Evolutionary conservation across 2,329 filamentous ascomycete genomes (phyloP).

Genomic region (Venturia aucupariae): DNA sequence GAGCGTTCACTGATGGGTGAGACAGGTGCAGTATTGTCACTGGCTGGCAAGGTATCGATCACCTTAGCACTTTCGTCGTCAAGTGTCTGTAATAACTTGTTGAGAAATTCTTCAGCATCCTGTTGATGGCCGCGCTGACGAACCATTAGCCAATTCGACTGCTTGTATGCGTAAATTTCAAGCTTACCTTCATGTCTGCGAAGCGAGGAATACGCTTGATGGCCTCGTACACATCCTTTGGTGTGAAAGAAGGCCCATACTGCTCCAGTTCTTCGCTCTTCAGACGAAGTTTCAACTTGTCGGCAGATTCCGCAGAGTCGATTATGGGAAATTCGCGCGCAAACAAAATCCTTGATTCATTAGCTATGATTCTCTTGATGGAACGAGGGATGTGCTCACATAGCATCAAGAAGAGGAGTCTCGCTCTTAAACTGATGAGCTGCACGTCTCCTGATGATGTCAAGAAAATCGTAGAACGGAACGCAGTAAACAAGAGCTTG

Average conservation of each 20-base stretch:
- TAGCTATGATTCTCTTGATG: slow-evolving; percentile 16
- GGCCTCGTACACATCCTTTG: slow-evolving; percentile 91
- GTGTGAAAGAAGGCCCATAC: slow-evolving; percentile 83
- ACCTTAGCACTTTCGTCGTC: slow-evolving; percentile 84
- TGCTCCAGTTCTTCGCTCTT: slow-evolving; percentile 80
- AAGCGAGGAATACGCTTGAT: slow-evolving; percentile 82
- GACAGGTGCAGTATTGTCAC: slow-evolving; percentile 23
- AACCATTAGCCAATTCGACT: slow-evolving; percentile 16
- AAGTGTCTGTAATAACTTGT: slow-evolving; percentile 82
- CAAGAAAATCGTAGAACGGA: slow-evolving; percentile 90
- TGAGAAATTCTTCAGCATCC: slow-evolving; percentile 94
- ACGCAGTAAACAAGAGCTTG: slow-evolving; percentile 91
- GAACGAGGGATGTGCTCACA: slow-evolving; percentile 48
- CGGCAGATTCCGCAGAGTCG: slow-evolving; percentile 64
- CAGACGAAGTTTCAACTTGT: slow-evolving; percentile 62
- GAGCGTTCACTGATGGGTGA: slow-evolving; percentile 38
- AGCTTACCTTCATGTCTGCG: slow-evolving; percentile 75
- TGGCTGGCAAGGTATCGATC: slow-evolving; percentile 44
- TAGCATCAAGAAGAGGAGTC: slow-evolving; percentile 85
- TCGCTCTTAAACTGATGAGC: slow-evolving; percentile 91
- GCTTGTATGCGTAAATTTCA: slow-evolving; percentile 17
- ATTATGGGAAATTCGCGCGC: slow-evolving; percentile 86
- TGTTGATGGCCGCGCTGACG: slow-evolving; percentile 82
- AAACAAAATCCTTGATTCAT: slow-evolving; percentile 69
- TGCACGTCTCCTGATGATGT: slow-evolving; percentile 74